Evolutionary conservation across 768 basidiomycete species (phyloP), one percentile per base, ranked within the genome.

Genomic region (Russula virescens): DNA sequence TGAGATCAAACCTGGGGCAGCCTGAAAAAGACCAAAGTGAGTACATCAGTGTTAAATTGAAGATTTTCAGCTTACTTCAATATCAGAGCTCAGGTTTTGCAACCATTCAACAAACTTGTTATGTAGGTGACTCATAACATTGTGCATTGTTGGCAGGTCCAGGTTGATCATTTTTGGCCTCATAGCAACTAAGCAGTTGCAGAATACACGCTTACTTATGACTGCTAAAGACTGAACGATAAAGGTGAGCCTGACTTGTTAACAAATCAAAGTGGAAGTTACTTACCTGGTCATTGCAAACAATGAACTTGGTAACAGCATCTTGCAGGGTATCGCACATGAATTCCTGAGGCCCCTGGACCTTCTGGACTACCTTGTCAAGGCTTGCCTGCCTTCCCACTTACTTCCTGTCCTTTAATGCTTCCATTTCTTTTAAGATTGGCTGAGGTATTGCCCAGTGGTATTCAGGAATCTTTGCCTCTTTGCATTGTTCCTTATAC

Each of bases 101-200:
- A n/a, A n/a, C n/a, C n/a, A n/a, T n/a, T n/a, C n/a, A n/a, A 58
- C 25, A 9, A 48, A 58, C 25, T 58, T 18, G 14, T 58, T 58
- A 21, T 58, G 56, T 14, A 58, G 46, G 1, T 58, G 26, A 18
- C 7, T 19, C 1, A 18, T 5, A 8, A 54, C 53, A 18, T 58
- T 5, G 2, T 43, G 11, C 0, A 19, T 38, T 9, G 18, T 58
- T 6, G 47, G 56, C 2, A 58, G 18, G 16, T 58, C 35, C 11
- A 23, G 1, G 35, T 48, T 5, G 25, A 31, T 19, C n/a, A n/a
- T n/a, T n/a, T 40, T 58, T n/a, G 47, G 56, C 8, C 35, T 25
- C 47, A 58, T 58, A 2, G n/a, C 23, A 49, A 58, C 56, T 2
- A 58, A 11, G 8, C 31, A 47, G 2, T 57, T 57, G 6, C 16